Percentiles rank a stretch among this genome's conserved stretches.
Conservation (phyloP, 176 grass and related monocot genomes). For the Aegilops tauschii region DNA sequence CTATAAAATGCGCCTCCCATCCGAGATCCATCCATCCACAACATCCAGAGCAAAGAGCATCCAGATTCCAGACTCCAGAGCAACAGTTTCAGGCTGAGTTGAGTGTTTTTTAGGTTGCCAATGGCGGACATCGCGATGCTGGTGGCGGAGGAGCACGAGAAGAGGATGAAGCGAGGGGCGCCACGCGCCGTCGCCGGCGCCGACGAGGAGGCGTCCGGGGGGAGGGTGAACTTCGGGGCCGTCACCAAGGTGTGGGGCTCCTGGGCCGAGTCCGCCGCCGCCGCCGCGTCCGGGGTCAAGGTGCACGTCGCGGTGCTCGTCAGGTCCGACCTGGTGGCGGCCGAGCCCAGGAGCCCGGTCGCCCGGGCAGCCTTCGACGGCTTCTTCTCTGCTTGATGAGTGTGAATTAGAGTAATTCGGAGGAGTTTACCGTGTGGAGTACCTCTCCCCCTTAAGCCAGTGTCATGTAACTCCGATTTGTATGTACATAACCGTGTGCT, state of each 20-base stretch:
- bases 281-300: conserved; percentile 27
- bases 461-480: background rate
- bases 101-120: background rate
- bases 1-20: conserved; percentile 11
- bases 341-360: conserved; percentile 37
- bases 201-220: conserved; percentile 17
- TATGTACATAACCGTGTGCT: background rate
- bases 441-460: too few relatives aligned
- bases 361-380: conserved; percentile 40
- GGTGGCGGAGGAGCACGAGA: conserved; percentile 81
- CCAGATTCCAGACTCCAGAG: background rate
- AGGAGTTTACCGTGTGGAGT: background rate
- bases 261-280: conserved; percentile 33
- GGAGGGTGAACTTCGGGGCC: conserved; percentile 29
- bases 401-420: background rate
- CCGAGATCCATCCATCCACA: background rate
- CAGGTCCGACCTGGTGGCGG: background rate
- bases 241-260: conserved; percentile 43
- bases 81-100: background rate
- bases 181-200: background rate
- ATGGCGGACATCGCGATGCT: conserved; percentile 83
- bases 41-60: background rate
- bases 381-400: conserved; percentile 64
- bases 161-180: conserved; percentile 32
- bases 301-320: conserved; percentile 34